A percentile compares a stretch with the other conserved stretches of the same genome.
phyloP scores from a whole-genome alignment of 192 early-diverging fungal species.

The Coemansia sp. region DNA sequence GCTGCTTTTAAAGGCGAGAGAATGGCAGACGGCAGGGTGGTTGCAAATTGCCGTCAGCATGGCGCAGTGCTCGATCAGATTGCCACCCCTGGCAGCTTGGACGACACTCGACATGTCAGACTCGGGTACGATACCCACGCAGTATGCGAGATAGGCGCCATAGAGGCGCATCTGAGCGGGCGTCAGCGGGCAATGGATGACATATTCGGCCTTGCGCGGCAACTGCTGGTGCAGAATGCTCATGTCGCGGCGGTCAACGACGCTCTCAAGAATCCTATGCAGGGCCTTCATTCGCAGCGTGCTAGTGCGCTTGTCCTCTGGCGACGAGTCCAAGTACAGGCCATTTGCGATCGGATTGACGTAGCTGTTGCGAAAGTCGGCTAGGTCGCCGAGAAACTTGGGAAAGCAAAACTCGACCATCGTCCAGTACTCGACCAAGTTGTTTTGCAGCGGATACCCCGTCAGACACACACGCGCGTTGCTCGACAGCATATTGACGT shows the following conservation, averaged over 20 bases:
- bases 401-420: constrained; percentile 80
- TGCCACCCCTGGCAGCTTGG: not conserved
- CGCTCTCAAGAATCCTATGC: constrained; percentile 64
- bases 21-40: constrained; percentile 62
- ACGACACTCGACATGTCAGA: not conserved
- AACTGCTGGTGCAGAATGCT: constrained; percentile 60
- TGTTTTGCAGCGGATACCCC: constrained; percentile 86
- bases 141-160: constrained; percentile 30
- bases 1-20: not conserved
- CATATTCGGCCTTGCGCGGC: constrained; percentile 72
- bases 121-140: not conserved
- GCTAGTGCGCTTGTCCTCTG: constrained; percentile 12
- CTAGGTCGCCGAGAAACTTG: constrained; percentile 60
- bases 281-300: constrained; percentile 57
- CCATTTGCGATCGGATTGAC: constrained; percentile 65
- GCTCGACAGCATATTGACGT: constrained; percentile 54
- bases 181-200: constrained; percentile 67
- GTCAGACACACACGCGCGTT: constrained; percentile 73
- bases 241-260: constrained; percentile 65
- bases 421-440: constrained; percentile 76
- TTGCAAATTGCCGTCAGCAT: constrained; percentile 61
- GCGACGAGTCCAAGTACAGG: constrained; percentile 58
- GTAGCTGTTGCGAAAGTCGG: constrained; percentile 62
- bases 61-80: constrained; percentile 27
- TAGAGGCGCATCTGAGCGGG: constrained; percentile 64